A percentile compares a stretch with the other conserved stretches of the same genome.
Evolutionary conservation across 2,329 filamentous ascomycete genomes (phyloP).

Genomic region (Colletotrichum tabaci): DNA sequence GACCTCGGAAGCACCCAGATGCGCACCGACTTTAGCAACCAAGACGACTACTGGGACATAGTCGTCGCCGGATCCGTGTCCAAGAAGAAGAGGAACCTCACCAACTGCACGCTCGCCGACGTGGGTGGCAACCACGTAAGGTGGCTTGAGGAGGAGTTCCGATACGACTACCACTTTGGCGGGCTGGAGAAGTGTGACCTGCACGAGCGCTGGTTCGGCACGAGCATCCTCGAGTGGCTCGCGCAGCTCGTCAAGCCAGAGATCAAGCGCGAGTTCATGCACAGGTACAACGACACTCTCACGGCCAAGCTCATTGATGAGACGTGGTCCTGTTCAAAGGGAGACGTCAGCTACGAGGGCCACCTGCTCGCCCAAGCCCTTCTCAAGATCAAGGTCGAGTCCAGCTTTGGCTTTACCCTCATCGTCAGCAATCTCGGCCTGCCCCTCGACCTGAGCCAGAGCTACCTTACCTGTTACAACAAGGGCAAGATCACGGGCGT

Average conservation of each 20-base stretch:
- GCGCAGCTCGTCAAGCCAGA: slow-evolving; percentile 43
- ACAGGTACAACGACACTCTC: slow-evolving; percentile 46
- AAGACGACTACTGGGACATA: slow-evolving; percentile 54
- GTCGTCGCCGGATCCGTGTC: slow-evolving; percentile 45
- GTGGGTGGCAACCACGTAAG: slow-evolving; percentile 50
- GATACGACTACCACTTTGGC: slow-evolving; percentile 51
- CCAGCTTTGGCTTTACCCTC: slow-evolving; percentile 50
- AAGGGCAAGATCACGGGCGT: slow-evolving; percentile 46
- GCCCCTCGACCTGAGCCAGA: slow-evolving; percentile 47
- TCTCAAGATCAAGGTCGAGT: slow-evolving; percentile 45
- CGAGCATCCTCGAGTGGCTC: no score
- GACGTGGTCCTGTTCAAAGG: slow-evolving; percentile 41
- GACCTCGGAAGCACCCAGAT: slow-evolving; percentile 51
- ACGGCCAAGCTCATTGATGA: slow-evolving; percentile 47
- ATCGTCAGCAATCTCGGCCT: slow-evolving; percentile 44
- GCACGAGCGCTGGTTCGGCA: slow-evolving; percentile 46
- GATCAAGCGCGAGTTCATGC: slow-evolving; percentile 48
- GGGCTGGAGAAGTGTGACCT: slow-evolving; percentile 48
- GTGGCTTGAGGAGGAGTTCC: slow-evolving; percentile 57
- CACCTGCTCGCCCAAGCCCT: slow-evolving; percentile 45
- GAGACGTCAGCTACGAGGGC: slow-evolving; percentile 34
- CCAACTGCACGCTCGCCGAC: slow-evolving; percentile 50
- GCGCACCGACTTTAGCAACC: slow-evolving; percentile 58
- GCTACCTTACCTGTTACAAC: slow-evolving; percentile 48
- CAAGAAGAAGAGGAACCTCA: slow-evolving; percentile 2